Evolutionary conservation across 192 early-diverging fungal species (phyloP).

Genomic region (Backusella liffmaniae): DNA sequence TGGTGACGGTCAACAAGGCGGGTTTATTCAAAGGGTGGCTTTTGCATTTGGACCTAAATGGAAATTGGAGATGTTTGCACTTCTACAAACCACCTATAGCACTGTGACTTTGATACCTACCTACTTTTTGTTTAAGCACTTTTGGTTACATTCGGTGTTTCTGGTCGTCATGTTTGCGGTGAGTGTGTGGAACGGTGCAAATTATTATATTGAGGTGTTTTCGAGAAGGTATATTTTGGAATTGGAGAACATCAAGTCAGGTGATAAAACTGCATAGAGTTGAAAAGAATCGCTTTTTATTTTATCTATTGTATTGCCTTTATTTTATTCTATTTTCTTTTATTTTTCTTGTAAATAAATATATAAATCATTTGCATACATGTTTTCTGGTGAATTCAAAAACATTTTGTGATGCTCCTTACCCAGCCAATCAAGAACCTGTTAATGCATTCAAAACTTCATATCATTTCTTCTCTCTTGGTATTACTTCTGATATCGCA

Average conservation of each 20-base stretch:
- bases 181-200: constrained; percentile 66
- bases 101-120: constrained; percentile 38
- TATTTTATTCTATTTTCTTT: no score
- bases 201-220: constrained; percentile 73
- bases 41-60: constrained; percentile 50
- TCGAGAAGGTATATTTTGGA: constrained; percentile 49
- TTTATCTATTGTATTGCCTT: no score
- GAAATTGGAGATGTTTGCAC: constrained; percentile 60
- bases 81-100: constrained; percentile 55
- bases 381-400: no score
- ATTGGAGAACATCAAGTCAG: constrained; percentile 21
- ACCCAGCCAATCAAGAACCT: no score
- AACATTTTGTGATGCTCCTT: no score
- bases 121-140: constrained; percentile 52
- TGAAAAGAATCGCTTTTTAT: no score
- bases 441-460: no score
- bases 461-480: no score
- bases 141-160: constrained; percentile 54
- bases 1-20: constrained; percentile 38
- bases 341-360: no score
- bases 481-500: no score
- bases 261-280: no score
- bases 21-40: constrained; percentile 39
- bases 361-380: no score
- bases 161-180: constrained; percentile 50